Percentiles rank a stretch among this genome's conserved stretches.
phyloP scores from a whole-genome alignment of 1,139 yeast genomes.

The Pichia inconspicua region DNA sequence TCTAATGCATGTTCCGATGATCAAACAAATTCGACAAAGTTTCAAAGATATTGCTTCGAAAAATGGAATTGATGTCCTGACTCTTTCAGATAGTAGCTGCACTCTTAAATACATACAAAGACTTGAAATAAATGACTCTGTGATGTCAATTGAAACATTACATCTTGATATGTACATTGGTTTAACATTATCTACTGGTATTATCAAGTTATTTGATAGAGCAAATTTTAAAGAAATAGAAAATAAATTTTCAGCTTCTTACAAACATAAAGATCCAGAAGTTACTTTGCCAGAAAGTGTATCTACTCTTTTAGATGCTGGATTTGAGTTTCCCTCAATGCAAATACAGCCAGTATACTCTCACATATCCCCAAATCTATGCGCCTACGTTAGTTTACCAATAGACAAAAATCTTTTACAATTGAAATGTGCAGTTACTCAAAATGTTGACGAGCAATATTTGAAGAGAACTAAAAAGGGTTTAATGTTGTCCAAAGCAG shows the following conservation, averaged over 20 bases:
- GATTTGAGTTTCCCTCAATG: constrained; percentile 42
- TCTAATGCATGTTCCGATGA: constrained; percentile 21
- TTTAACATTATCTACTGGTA: constrained; percentile 35
- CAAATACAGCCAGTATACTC: constrained; percentile 32
- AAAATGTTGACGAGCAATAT: constrained; percentile 22
- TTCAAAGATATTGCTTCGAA: constrained; percentile 21
- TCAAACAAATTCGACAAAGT: constrained; percentile 19
- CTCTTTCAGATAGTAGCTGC: constrained; percentile 4
- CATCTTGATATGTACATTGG: constrained; percentile 27
- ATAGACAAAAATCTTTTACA: constrained; percentile 21
- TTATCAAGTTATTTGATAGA: constrained; percentile 37
- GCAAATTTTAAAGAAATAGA: constrained; percentile 24
- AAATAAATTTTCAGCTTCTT: constrained; percentile 15
- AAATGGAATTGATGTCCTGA: constrained; percentile 13
- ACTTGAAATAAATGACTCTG: constrained; percentile 21
- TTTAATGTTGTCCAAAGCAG: constrained; percentile 39
- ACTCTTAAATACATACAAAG: constrained; percentile 18
- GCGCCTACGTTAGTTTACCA: constrained; percentile 39
- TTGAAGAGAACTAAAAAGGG: constrained; percentile 23
- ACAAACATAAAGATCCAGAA: constrained; percentile 1
- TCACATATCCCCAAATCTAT: constrained; percentile 51
- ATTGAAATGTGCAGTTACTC: constrained; percentile 24
- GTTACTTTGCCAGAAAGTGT: constrained; percentile 30
- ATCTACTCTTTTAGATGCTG: constrained; percentile 47
- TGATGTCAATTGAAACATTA: constrained; percentile 19